Evolutionary conservation across 2,329 filamentous ascomycete genomes (phyloP).

Genomic region (Hymenoscyphus infarciens): DNA sequence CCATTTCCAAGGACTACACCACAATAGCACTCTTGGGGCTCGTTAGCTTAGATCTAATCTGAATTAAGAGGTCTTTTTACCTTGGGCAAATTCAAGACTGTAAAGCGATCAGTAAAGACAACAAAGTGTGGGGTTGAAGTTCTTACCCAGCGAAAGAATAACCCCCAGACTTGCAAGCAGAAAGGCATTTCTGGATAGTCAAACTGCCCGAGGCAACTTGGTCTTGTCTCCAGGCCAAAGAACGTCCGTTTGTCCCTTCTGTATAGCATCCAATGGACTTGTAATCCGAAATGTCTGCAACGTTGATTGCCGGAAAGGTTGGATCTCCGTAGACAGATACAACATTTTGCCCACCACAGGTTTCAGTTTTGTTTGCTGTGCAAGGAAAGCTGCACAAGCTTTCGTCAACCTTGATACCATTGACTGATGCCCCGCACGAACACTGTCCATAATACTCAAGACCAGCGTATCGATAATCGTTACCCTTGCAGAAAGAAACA

Average conservation of each 20-base stretch:
- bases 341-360: constrained; percentile 28
- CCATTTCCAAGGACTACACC: constrained; percentile 36
- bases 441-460: constrained; percentile 34
- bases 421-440: constrained; percentile 36
- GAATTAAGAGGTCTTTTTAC: neutral
- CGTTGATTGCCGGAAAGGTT: constrained; percentile 33
- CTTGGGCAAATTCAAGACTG: neutral
- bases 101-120: neutral
- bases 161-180: constrained; percentile 37
- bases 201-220: constrained; percentile 33
- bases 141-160: constrained; percentile 40
- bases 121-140: constrained; percentile 18
- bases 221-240: constrained; percentile 34
- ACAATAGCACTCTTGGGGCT: constrained; percentile 41
- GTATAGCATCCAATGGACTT: constrained; percentile 40
- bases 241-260: constrained; percentile 34
- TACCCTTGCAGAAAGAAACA: constrained; percentile 38
- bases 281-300: constrained; percentile 32
- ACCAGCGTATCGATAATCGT: constrained; percentile 37
- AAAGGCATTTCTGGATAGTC: constrained; percentile 37
- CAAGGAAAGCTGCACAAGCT: constrained; percentile 29
- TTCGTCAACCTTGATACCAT: constrained; percentile 28
- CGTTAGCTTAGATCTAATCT: neutral
- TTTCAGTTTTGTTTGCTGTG: constrained; percentile 25
- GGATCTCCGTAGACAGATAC: constrained; percentile 36